Base-by-base conservation (phyloP, 768 basidiomycete genomes). In the Calocybe indica region DNA sequence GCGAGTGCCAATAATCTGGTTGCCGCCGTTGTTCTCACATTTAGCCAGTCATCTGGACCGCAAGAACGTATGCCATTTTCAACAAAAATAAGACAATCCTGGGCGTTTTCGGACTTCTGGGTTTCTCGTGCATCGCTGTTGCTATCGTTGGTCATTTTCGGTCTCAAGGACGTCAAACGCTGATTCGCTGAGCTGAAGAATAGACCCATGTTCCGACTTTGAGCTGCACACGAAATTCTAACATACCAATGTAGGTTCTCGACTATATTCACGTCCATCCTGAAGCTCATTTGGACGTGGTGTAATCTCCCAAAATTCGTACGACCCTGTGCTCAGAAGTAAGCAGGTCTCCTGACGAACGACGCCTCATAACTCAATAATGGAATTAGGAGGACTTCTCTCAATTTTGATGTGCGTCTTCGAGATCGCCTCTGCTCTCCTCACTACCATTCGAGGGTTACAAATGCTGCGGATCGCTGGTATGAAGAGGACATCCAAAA, bases 391-490 rank as follows among this genome's bases (percentile, higher is more conserved):
- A 3, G 56, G 57, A 5, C 42, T 63, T 14, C 52, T 66, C 6
- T 57, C 64, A 5, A 61, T 64, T 34, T 30, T 64, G 29, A 62
- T 61, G 61, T 52, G 54, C 8, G 49, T 61, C 1, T 66, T 64
- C 22, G 62, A 64, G 37, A 53, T 55, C 13, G 55, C 56, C 1
- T 57, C 62, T 5, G 58, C 58, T 1, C 47, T 54, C 11, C 46
- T 66, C 22, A 62, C 60, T 22, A 53, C 55, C 6, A 29, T 56
- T 28, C 52, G 62, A 31, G 57, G 55, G 33, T 30, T 65, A 3
- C 54, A 60, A 51, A 55, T 61, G 2, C 46, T 65, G 49, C 48
- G 48, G 35, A 51, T 53, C 1, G 51, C 50, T 11, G 56, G 56
- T 5, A 43, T 50, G 2, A 47, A 55, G 54, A 46, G 32, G 13